A percentile compares a stretch with the other conserved stretches of the same genome.
Conservation (phyloP, 768 basidiomycete species). For the Leccinum variicolor region DNA sequence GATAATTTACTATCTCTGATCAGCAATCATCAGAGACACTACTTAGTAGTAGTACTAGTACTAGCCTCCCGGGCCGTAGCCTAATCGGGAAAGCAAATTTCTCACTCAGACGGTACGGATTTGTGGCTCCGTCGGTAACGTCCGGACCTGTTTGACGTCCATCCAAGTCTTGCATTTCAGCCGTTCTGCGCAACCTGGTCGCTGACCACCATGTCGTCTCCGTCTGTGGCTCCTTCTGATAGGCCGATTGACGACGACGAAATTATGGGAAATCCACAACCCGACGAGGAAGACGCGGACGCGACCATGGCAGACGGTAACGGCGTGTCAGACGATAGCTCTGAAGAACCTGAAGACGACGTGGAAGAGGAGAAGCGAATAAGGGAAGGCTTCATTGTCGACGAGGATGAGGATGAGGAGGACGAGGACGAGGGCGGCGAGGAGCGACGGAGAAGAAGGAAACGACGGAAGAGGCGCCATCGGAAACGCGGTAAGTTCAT, state of each 20-base stretch:
- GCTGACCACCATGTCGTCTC: slow-evolving; percentile 53
- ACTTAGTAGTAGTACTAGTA: too few relatives aligned
- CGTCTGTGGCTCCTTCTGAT: slow-evolving; percentile 36
- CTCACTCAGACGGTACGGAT: neutral
- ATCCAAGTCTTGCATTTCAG: neutral
- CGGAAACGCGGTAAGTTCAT: slow-evolving; percentile 43
- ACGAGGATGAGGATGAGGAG: slow-evolving; percentile 88
- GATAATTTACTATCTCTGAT: too few relatives aligned
- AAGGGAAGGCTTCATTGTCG: slow-evolving; percentile 89
- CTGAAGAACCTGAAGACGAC: slow-evolving; percentile 88
- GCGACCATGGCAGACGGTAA: slow-evolving; percentile 45
- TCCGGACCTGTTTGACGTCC: slow-evolving; percentile 12
- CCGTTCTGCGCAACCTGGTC: slow-evolving; percentile 13
- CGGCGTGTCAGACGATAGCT: slow-evolving; percentile 69
- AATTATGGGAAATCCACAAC: slow-evolving; percentile 51
- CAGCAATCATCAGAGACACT: too few relatives aligned
- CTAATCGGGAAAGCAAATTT: neutral
- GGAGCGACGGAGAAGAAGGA: slow-evolving; percentile 54
- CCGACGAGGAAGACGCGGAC: slow-evolving; percentile 57
- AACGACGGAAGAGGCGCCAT: slow-evolving; percentile 66
- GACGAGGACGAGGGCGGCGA: slow-evolving; percentile 65
- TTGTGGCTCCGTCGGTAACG: slow-evolving; percentile 29
- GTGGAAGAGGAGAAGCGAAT: slow-evolving; percentile 81
- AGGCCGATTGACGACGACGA: slow-evolving; percentile 47
- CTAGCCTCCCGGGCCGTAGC: too few relatives aligned